Conservation (phyloP, 1,284 basidiomycete genomes). For the Cutaneotrichosporon arboriforme region DNA sequence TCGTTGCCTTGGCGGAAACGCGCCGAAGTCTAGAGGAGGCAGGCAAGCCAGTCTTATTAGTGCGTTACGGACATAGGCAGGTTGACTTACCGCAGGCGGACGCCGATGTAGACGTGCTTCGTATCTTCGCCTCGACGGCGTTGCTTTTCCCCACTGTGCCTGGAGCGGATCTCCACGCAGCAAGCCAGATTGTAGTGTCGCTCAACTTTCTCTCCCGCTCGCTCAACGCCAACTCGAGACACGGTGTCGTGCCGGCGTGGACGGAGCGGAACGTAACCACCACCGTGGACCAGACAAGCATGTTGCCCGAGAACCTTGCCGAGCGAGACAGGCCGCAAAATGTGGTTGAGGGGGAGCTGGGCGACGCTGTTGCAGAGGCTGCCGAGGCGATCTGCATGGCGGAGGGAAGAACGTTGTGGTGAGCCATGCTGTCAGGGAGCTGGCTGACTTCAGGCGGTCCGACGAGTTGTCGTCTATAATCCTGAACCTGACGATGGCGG, state of each 20-base stretch:
- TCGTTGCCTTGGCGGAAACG: background rate
- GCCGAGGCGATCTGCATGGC: constrained; percentile 24
- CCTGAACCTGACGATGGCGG: constrained; percentile 10
- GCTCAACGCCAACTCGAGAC: background rate
- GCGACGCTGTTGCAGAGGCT: constrained; percentile 16
- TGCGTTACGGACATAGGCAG: background rate
- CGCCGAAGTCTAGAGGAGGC: background rate
- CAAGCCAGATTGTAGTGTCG: background rate
- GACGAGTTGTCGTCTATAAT: constrained; percentile 29
- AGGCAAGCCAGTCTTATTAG: background rate
- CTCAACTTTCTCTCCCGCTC: background rate
- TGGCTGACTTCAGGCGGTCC: constrained; percentile 21
- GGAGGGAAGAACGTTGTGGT: constrained; percentile 26
- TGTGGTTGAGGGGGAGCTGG: constrained; percentile 18
- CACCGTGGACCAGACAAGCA: background rate
- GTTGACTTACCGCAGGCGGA: background rate
- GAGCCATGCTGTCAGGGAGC: background rate
- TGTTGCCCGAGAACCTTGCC: background rate
- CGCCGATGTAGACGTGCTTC: constrained; percentile 14
- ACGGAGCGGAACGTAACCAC: background rate
- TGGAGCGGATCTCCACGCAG: background rate
- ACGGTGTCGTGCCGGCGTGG: background rate
- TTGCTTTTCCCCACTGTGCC: constrained; percentile 22
- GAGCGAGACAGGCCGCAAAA: background rate
- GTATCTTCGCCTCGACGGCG: constrained; percentile 15